Percentiles rank a stretch among this genome's conserved stretches.
These are phyloP conservation scores for Cryptococcus sp. DNA, from an alignment of 1,284 basidiomycete species.

Conservation along the genomic window DNA sequence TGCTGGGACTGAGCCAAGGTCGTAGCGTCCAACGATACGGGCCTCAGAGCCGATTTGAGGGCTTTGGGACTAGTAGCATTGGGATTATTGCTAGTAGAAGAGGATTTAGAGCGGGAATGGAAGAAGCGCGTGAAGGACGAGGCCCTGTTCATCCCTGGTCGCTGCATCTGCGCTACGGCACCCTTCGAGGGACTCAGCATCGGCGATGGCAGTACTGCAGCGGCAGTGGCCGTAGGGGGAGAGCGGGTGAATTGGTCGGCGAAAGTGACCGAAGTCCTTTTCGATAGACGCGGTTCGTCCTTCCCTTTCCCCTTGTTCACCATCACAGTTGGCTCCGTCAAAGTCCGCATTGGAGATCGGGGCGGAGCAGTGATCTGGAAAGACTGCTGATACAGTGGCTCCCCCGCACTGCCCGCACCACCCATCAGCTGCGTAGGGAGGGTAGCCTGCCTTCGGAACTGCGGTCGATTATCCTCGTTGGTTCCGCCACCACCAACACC, in stretches of 20 bases:
- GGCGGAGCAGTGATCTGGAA: too few species aligned
- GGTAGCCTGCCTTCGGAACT: constrained; percentile 9
- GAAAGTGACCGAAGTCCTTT: constrained; percentile 13
- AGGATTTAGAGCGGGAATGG: constrained; percentile 15
- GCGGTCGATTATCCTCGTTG: constrained; percentile 1
- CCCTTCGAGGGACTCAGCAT: too few species aligned
- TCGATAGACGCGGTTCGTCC: background rate
- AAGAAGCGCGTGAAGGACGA: constrained; percentile 32
- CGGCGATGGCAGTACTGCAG: too few species aligned
- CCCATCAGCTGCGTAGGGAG: constrained; percentile 2
- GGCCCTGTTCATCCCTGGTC: constrained; percentile 19
- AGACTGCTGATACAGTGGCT: background rate
- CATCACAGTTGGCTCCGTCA: too few species aligned
- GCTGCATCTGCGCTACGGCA: too few species aligned
- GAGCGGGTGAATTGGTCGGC: constrained; percentile 6
- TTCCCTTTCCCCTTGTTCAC: too few species aligned
- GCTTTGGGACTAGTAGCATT: background rate
- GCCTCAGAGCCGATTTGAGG: background rate
- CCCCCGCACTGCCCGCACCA: background rate
- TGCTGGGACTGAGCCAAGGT: too few species aligned
- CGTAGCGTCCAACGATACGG: background rate
- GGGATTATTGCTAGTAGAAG: too few species aligned
- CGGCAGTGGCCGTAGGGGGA: background rate
- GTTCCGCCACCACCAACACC: background rate
- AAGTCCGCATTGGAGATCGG: too few species aligned